A percentile compares a stretch with the other conserved stretches of the same genome.
These are phyloP conservation scores for Plasmopara muralis DNA, from an alignment of 352 stramenopile genomes.

Conservation along the genomic window DNA sequence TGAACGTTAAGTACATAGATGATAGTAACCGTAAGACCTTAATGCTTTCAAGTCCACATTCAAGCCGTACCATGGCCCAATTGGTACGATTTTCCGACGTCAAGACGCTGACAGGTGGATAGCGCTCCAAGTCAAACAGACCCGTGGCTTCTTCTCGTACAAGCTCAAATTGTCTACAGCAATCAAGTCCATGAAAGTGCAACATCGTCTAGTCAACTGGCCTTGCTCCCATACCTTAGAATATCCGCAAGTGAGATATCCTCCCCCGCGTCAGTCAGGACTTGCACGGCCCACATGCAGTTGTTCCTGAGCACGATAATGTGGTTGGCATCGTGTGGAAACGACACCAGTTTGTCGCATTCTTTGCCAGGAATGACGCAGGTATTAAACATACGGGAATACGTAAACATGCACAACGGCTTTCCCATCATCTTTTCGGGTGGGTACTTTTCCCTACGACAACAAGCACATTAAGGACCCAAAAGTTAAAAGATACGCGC, in stretches of 20 bases:
- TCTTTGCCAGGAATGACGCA: slow-evolving; percentile 91
- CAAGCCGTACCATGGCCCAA: slow-evolving; percentile 85
- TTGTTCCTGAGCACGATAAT: slow-evolving; percentile 91
- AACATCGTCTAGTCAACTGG: not conserved
- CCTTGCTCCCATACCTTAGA: slow-evolving; percentile 31
- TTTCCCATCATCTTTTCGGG: slow-evolving; percentile 91
- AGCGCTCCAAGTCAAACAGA: slow-evolving; percentile 80
- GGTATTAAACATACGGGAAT: slow-evolving; percentile 95
- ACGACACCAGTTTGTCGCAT: slow-evolving; percentile 80
- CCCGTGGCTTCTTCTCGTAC: slow-evolving; percentile 79
- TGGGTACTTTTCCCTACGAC: slow-evolving; percentile 82
- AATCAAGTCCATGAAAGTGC: not conserved
- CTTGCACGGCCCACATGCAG: slow-evolving; percentile 81
- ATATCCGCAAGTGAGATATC: slow-evolving; percentile 72
- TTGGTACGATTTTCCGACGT: slow-evolving; percentile 93
- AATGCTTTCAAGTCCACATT: not conserved
- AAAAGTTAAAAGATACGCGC: no score
- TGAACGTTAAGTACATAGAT: not conserved
- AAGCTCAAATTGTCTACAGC: slow-evolving; percentile 70
- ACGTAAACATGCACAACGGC: slow-evolving; percentile 91
- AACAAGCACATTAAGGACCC: not conserved
- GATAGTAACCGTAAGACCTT: not conserved
- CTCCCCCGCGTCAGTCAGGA: slow-evolving; percentile 66
- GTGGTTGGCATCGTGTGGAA: slow-evolving; percentile 88
- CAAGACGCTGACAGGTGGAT: slow-evolving; percentile 89